Base-by-base conservation (phyloP, 2,329 filamentous ascomycete species). In the Exophiala sp. region DNA sequence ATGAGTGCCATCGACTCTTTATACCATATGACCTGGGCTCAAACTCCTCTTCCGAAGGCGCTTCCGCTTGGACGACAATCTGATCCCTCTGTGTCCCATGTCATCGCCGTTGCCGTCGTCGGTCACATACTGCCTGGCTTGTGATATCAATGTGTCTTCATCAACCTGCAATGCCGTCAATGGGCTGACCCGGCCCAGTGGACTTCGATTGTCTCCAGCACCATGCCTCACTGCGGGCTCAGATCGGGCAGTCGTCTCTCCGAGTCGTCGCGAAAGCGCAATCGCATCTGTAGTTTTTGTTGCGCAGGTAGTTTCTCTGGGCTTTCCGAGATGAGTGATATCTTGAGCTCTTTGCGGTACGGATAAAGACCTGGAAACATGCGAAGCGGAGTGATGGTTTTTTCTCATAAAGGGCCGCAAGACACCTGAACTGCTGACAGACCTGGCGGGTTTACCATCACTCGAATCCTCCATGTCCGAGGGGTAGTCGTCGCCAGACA, bases 151-250 rank as follows among this genome's bases (percentile, higher is more conserved):
- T 10, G 52, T 10, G 27, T 52, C 45, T 16, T 50, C 52, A 3
- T 53, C 51, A 14, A 43, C 27, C 13, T 41, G 24, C n/a, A 45
- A 29, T 16, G 51, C 56, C 23, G 43, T 55, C 45, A 58, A 11
- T 7, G 57, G 57, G 47, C 50, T 59, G 21, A 49, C 46, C 16
- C 57, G 40, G 14, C 55, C 57, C 23, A 59, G 40, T 21, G 57
- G 52, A 32, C 55, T 58, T 11, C 55, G 43, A 21, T 46, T 46
- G 21, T 52, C 43, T 13, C 38, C 5, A 8, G 44, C 35, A 11
- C 29, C n/a, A 5, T 19, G 27, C 6, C 30, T 43, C 14, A 43
- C 48, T 2, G 16, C 37, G 10, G 39, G n/a, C 21, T 27, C 34
- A 27, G 42, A 51, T 41, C 43, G 45, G 6, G 39, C 24, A 46